Conservation (phyloP, 139 green algal species). For the Chlorella ohadii region DNA sequence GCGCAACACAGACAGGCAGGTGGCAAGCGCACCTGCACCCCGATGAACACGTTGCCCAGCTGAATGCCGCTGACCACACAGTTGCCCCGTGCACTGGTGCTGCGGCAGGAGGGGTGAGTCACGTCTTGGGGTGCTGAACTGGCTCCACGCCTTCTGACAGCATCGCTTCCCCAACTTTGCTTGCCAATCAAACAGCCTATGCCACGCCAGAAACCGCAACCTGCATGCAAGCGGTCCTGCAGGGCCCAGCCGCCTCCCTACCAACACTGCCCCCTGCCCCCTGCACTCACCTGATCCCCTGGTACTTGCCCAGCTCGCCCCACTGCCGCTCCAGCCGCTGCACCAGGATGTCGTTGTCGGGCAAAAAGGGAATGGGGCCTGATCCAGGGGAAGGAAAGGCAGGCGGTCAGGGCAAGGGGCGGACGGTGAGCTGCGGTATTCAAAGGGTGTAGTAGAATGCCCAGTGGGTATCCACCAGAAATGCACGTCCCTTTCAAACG, state of each 20-base stretch:
- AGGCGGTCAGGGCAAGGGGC: neutral
- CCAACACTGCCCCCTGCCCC: neutral
- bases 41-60: slow-evolving; percentile 95
- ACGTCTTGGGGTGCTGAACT: too few species aligned
- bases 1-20: too few species aligned
- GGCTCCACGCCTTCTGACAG: too few species aligned
- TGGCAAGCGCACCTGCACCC: slow-evolving; percentile 67
- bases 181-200: too few species aligned
- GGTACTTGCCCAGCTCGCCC: slow-evolving; percentile 84
- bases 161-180: too few species aligned
- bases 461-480: too few species aligned
- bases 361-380: slow-evolving; percentile 91
- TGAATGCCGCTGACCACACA: slow-evolving; percentile 74
- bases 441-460: too few species aligned
- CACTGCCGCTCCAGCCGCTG: slow-evolving; percentile 89
- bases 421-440: too few species aligned
- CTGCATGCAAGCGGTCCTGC: too few species aligned
- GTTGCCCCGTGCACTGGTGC: slow-evolving; percentile 54
- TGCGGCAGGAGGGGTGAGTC: too few species aligned
- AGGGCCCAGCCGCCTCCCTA: neutral
- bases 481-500: too few species aligned
- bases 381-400: neutral
- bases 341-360: slow-evolving; percentile 81
- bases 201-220: too few species aligned
- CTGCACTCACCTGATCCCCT: slow-evolving; percentile 39